phyloP scores from a whole-genome alignment of 2,329 filamentous ascomycete species.

The Ophiostoma himal-ulmi region DNA sequence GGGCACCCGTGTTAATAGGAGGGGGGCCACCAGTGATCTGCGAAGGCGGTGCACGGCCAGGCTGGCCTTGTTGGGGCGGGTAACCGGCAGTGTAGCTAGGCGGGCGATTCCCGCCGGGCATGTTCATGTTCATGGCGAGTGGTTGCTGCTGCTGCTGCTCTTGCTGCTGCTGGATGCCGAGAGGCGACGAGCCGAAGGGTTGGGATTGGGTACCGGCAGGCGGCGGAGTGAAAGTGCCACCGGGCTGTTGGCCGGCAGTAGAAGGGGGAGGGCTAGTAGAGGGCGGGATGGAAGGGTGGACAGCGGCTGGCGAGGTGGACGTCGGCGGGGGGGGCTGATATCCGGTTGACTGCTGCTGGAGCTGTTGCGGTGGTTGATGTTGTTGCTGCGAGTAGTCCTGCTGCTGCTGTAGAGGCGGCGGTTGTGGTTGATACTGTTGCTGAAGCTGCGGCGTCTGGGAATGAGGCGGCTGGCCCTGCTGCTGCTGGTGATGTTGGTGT shows the following conservation, averaged over 20 bases:
- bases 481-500: slow-evolving; percentile 5
- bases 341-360: slow-evolving; percentile 32
- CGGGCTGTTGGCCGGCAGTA: slow-evolving; percentile 17
- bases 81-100: slow-evolving; percentile 59
- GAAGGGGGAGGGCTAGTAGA: slow-evolving; percentile 30
- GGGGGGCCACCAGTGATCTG: slow-evolving; percentile 60
- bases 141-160: slow-evolving; percentile 29
- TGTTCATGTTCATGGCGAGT: slow-evolving; percentile 55
- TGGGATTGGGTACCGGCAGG: slow-evolving; percentile 18
- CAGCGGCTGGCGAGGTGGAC: slow-evolving; percentile 32
- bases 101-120: slow-evolving; percentile 50
- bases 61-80: slow-evolving; percentile 34
- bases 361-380: slow-evolving; percentile 27
- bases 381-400: slow-evolving; percentile 11
- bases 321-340: slow-evolving; percentile 19
- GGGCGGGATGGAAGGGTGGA: slow-evolving; percentile 43
- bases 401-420: slow-evolving; percentile 16
- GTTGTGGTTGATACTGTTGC: slow-evolving; percentile 1
- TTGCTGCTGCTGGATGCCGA: slow-evolving; percentile 33
- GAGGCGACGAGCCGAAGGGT: slow-evolving; percentile 19
- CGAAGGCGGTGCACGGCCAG: slow-evolving; percentile 50
- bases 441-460: slow-evolving; percentile 26
- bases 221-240: slow-evolving; percentile 17
- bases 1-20: slow-evolving; percentile 60
- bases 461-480: slow-evolving; percentile 23